These are phyloP conservation scores for Penicillium lividum DNA, from an alignment of 495 filamentous ascomycete genomes.

Conservation along the genomic window DNA sequence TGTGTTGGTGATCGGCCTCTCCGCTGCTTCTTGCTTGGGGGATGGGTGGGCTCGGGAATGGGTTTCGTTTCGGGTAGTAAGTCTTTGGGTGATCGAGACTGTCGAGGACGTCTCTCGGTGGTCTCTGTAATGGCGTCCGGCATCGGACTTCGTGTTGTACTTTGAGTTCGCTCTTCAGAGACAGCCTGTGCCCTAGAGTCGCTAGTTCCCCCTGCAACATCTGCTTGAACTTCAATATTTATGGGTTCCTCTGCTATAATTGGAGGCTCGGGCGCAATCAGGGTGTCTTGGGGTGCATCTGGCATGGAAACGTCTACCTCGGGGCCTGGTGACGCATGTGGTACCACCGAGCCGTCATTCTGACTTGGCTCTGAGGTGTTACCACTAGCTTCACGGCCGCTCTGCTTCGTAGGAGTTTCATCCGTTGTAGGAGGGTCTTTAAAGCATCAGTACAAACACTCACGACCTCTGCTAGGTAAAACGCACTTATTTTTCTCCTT, in stretches of 20 bases:
- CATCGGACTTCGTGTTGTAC: background rate
- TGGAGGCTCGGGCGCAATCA: background rate
- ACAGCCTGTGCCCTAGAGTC: background rate
- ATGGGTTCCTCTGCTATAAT: background rate
- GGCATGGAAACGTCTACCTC: background rate
- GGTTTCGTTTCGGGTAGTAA: conserved; percentile 10
- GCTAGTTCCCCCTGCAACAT: background rate
- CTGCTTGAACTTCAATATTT: background rate
- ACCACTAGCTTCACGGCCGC: conserved; percentile 4
- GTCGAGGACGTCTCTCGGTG: background rate
- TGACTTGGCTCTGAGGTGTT: conserved; percentile 2
- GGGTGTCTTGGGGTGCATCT: background rate
- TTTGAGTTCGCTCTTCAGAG: conserved; percentile 1
- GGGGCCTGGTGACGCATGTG: background rate
- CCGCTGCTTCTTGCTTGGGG: conserved; percentile 12
- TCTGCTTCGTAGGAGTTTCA: conserved; percentile 8
- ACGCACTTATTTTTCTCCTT: conserved; percentile 26
- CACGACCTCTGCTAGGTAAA: background rate
- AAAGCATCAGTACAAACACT: conserved; percentile 7
- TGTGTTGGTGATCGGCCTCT: conserved; percentile 23
- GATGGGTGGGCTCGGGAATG: conserved; percentile 1
- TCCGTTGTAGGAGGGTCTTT: conserved; percentile 20
- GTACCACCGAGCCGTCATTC: conserved; percentile 11
- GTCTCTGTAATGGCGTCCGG: background rate
- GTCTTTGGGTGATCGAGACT: conserved; percentile 10